phyloP scores from a whole-genome alignment of 108 stramenopile genomes.

The Pseudonitzschia pungens region DNA sequence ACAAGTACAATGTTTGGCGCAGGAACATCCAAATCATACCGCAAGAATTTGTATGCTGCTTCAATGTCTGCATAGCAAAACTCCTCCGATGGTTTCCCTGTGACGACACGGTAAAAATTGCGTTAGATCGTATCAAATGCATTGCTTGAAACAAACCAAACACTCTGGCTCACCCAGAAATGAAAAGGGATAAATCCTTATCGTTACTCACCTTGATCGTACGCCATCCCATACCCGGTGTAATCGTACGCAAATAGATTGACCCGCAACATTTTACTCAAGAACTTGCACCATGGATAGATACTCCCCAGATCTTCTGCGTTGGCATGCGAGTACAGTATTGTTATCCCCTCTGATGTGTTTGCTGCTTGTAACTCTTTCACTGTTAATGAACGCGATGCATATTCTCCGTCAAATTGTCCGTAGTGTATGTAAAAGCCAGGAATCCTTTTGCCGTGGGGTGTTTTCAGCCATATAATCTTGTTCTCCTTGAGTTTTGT shows the following conservation, averaged over 20 bases:
- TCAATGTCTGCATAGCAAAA: slow-evolving; percentile 94
- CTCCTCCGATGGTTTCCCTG: slow-evolving; percentile 79
- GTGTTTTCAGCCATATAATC: slow-evolving; percentile 85
- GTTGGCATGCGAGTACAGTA: slow-evolving; percentile 92
- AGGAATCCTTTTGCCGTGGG: slow-evolving; percentile 71
- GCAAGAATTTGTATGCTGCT: slow-evolving; percentile 89
- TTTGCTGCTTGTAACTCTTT: slow-evolving; percentile 39
- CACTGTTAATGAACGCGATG: slow-evolving; percentile 44
- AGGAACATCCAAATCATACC: slow-evolving; percentile 69
- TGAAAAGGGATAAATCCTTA: too few relatives aligned
- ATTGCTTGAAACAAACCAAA: too few relatives aligned
- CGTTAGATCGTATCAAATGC: not conserved
- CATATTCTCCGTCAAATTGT: slow-evolving; percentile 42
- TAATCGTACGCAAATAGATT: slow-evolving; percentile 99
- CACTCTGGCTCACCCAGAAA: too few relatives aligned
- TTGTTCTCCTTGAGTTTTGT: slow-evolving; percentile 90
- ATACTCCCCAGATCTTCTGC: slow-evolving; percentile 94
- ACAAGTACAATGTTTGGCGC: slow-evolving; percentile 88
- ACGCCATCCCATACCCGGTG: slow-evolving; percentile 92
- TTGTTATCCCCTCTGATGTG: slow-evolving; percentile 63
- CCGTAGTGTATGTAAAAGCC: slow-evolving; percentile 81
- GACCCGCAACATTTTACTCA: slow-evolving; percentile 88
- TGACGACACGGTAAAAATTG: not conserved
- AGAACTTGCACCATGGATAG: slow-evolving; percentile 89
- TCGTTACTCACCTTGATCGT: slow-evolving; percentile 71